Base-by-base conservation (phyloP, 2,329 filamentous ascomycete species). In the Botrytis galanthina region DNA sequence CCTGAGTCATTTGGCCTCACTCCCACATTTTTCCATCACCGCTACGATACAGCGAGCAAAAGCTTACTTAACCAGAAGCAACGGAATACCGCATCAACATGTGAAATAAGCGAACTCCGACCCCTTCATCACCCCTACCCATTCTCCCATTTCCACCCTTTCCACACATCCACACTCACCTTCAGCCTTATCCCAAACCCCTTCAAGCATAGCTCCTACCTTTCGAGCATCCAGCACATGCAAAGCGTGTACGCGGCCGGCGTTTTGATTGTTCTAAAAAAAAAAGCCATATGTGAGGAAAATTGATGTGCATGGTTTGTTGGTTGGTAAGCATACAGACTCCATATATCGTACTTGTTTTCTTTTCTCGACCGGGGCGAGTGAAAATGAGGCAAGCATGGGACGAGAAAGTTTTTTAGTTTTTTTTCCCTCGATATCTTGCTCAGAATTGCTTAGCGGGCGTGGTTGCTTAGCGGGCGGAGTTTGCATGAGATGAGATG, bases 51-150 rank as follows among this genome's bases (percentile, higher is more conserved):
- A 46, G 10, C n/a, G 3, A 10, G 20, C 20, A 8, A 22, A 29
- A 16, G 29, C 10, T 35, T 20, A 64, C 18, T 42, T 29, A 29
- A 22, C 18, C 22, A 29, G 18, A 51, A 51, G 10, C 26, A 5
- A n/a, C 26, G 51, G 51, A 54, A 54, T 29, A n/a, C 12, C 16
- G n/a, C 26, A 4, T 32, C 14, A 32, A 29, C n/a, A 29, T 8
- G n/a, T 35, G 32, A 9, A 16, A 67, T 54, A 51, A 67, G 64
- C 64, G 64, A 67, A 67, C 67, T 60, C 67, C 67, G 54, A 26
- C 37, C 51, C 39, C 51, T 44, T 60, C 39, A 39, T 57, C 20
- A 39, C n/a, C 14, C 32, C 10, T 12, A 29, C 26, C 48, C 42
- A 44, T 44, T 44, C 20, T 44, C 7, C 42, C 46, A 48, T 26